These are phyloP conservation scores for Metschnikowia reukaufii DNA, from an alignment of 805 yeast species.

Conservation along the genomic window DNA sequence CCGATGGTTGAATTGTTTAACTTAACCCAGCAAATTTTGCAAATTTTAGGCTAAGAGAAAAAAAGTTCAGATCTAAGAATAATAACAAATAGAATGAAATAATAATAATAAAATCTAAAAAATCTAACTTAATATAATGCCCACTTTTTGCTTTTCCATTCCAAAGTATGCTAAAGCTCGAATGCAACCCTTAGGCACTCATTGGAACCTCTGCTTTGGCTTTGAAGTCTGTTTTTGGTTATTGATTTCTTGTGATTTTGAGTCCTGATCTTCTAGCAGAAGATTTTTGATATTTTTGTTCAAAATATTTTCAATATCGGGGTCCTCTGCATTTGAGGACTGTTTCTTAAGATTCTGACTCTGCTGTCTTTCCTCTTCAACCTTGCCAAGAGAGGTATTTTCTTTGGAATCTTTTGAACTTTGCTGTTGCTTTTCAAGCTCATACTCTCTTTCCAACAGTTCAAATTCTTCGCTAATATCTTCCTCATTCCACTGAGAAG, in stretches of 20 bases:
- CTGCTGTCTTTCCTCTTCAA: not conserved
- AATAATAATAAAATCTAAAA: not conserved
- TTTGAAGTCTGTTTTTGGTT: not conserved
- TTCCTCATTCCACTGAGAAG: constrained; percentile 20
- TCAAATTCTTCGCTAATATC: constrained; percentile 34
- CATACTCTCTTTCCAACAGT: constrained; percentile 21
- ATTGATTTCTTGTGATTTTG: not conserved
- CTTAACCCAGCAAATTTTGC: constrained; percentile 66
- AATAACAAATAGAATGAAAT: not conserved
- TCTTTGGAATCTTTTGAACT: not conserved
- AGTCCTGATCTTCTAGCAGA: not conserved
- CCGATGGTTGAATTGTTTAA: constrained; percentile 65
- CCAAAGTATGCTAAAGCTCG: no score
- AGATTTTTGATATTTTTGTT: not conserved
- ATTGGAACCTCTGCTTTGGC: not conserved
- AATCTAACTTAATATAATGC: not conserved
- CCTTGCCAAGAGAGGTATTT: not conserved
- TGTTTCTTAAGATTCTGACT: not conserved
- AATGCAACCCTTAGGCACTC: not conserved
- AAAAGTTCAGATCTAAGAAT: not conserved
- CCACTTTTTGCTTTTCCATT: no score
- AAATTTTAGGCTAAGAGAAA: constrained; percentile 39
- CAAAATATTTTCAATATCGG: not conserved
- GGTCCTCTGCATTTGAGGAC: not conserved
- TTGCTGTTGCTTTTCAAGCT: not conserved